These are phyloP conservation scores for Leccinum uliginosum DNA, from an alignment of 768 basidiomycete genomes.

Conservation along the genomic window DNA sequence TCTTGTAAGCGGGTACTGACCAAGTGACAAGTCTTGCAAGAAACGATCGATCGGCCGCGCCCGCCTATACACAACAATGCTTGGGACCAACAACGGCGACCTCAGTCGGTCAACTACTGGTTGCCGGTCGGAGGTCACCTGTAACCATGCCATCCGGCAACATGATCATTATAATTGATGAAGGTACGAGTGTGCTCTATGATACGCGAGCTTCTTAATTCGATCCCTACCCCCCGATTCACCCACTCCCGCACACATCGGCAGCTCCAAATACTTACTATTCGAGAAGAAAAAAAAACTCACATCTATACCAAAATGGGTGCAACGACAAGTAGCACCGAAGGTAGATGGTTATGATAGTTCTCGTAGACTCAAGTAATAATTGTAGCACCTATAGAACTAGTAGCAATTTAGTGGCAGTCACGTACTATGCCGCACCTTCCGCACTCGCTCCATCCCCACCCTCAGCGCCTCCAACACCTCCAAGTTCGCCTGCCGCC, in stretches of 20 bases:
- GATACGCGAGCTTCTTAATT: too few relatives aligned
- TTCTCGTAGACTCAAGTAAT: neutral
- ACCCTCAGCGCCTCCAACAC: slow-evolving; percentile 18
- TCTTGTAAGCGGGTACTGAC: neutral
- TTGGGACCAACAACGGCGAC: too few relatives aligned
- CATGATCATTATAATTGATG: too few relatives aligned
- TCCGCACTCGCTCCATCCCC: slow-evolving; percentile 20
- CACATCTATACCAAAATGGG: neutral
- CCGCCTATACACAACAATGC: neutral
- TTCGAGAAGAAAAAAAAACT: too few relatives aligned
- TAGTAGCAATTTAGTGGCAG: neutral
- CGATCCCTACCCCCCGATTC: too few relatives aligned
- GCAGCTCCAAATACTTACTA: too few relatives aligned
- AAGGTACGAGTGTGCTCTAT: too few relatives aligned
- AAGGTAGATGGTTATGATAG: neutral
- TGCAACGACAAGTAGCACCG: too few relatives aligned
- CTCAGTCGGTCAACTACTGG: too few relatives aligned
- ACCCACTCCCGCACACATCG: too few relatives aligned
- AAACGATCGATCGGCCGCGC: neutral
- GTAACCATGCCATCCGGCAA: too few relatives aligned
- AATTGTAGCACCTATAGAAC: neutral
- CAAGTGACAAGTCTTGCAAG: neutral
- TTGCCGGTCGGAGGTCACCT: too few relatives aligned
- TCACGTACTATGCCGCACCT: slow-evolving; percentile 2
- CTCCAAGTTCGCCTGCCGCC: slow-evolving; percentile 24